Base-by-base conservation (phyloP, 179 eudicot genomes). In the Pouteria campechiana region DNA sequence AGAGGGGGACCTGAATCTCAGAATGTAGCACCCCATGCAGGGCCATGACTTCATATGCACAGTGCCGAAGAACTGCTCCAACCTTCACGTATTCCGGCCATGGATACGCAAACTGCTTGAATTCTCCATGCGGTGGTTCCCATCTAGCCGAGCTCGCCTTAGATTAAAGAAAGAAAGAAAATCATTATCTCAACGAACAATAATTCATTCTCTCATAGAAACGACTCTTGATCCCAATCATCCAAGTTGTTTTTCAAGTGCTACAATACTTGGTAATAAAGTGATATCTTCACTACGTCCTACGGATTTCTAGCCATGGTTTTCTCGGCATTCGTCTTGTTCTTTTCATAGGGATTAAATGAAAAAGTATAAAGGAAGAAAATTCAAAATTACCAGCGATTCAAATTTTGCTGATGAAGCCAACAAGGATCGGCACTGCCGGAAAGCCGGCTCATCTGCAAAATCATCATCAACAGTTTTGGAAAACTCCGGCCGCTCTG, bases 91-190 rank as follows among this genome's bases (percentile, higher is more conserved):
- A 75, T 24, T 75, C 63, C 10, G 65, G 33, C 88, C 88, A 79
- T 25, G 79, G 83, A 49, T 75, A 79, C 45, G 52, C 65, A 54
- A 75, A 57, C n/a, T 54, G 69, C 24, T 36, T 45, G 54, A 69
- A 79, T 54, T 59, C 61, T 4, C 77, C 88, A 61, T 79, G 88
- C 0, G 83, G 79, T 21, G 88, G 88, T 48, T 79, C 88, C 88
- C 79, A 79, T 64, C 57, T 75, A 24, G 77, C 79, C 36, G 77
- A 40, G 42, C 19, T 54, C 3, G 77, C 74, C 87, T 78, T 34
- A 15, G 18, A 32, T 39, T n/a, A n/a, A 17, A 14, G 11, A 13
- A 17, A 33, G n/a, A 24, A 15, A 12, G n/a, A n/a, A n/a, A n/a
- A n/a, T n/a, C n/a, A n/a, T n/a, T n/a, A n/a, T n/a, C n/a, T n/a